Evolutionary conservation across 176 grass and related monocot species (phyloP).

Genomic region (Musa beccarii): DNA sequence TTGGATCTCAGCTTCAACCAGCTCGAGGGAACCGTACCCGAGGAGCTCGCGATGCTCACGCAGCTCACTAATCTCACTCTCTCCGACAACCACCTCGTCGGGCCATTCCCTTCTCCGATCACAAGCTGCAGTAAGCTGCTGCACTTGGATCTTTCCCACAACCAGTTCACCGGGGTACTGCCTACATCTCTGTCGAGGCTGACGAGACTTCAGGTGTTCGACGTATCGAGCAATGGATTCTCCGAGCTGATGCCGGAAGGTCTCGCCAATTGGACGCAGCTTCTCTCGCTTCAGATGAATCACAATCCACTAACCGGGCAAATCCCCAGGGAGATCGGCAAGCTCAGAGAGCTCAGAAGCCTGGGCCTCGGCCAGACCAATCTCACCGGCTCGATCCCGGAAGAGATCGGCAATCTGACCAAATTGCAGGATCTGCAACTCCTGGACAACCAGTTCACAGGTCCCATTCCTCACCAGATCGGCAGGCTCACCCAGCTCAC

Average conservation of each 20-base stretch:
- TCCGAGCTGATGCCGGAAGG: not conserved
- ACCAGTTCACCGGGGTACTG: not conserved
- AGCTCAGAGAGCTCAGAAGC: not conserved
- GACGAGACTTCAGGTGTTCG: not conserved
- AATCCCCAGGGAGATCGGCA: not conserved
- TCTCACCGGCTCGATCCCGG: constrained; percentile 25
- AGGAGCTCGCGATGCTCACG: not conserved
- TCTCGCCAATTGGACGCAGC: not conserved
- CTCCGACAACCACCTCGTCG: not conserved
- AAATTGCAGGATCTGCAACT: constrained; percentile 26
- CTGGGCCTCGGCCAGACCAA: constrained; percentile 2
- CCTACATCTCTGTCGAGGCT: not conserved
- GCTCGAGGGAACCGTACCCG: not conserved
- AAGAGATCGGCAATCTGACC: constrained; percentile 19
- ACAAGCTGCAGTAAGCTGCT: not conserved
- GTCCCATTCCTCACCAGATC: constrained; percentile 24
- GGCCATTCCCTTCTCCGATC: not conserved
- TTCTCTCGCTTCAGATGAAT: not conserved
- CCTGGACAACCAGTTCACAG: constrained; percentile 18
- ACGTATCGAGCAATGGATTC: not conserved
- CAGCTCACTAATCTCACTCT: not conserved
- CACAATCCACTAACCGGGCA: not conserved
- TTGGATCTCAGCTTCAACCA: not conserved
- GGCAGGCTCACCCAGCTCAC: constrained; percentile 1
- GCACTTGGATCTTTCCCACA: not conserved